Evolutionary conservation across 768 basidiomycete genomes (phyloP).

Genomic region (Lepiota venenata): DNA sequence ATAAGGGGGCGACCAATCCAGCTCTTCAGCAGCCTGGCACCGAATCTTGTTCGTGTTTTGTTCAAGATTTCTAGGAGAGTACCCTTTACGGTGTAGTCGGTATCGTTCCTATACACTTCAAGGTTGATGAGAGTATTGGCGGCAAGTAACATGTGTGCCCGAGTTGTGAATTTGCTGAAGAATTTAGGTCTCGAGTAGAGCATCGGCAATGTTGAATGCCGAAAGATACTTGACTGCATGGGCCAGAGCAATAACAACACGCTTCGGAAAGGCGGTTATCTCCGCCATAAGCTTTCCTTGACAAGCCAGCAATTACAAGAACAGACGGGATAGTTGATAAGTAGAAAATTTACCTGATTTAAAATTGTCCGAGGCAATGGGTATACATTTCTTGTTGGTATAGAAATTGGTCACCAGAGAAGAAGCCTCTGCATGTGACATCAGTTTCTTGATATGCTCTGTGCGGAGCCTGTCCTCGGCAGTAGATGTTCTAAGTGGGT

Average conservation of each 20-base stretch:
- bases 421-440: conserved; percentile 71
- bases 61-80: conserved; percentile 86
- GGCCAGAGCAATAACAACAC: conserved; percentile 69
- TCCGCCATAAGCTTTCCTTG: conserved; percentile 61
- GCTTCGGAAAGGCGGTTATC: conserved; percentile 63
- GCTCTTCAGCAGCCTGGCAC: conserved; percentile 71
- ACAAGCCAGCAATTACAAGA: not conserved
- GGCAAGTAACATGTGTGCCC: conserved; percentile 82
- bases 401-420: conserved; percentile 64
- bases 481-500: conserved; percentile 30
- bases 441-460: conserved; percentile 53
- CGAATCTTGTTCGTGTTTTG: conserved; percentile 85
- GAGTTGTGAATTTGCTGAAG: conserved; percentile 74
- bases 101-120: conserved; percentile 92
- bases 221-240: conserved; percentile 68
- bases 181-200: conserved; percentile 73
- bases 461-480: conserved; percentile 47
- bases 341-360: conserved; percentile 35
- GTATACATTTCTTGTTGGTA: conserved; percentile 41
- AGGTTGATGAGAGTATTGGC: conserved; percentile 86
- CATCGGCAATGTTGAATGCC: conserved; percentile 74
- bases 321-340: not conserved
- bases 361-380: conserved; percentile 39
- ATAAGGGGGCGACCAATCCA: conserved; percentile 90
- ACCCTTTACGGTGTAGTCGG: conserved; percentile 68